These are phyloP conservation scores for Quercus wislizeni DNA, from an alignment of 306 rosid genomes.

Conservation along the genomic window DNA sequence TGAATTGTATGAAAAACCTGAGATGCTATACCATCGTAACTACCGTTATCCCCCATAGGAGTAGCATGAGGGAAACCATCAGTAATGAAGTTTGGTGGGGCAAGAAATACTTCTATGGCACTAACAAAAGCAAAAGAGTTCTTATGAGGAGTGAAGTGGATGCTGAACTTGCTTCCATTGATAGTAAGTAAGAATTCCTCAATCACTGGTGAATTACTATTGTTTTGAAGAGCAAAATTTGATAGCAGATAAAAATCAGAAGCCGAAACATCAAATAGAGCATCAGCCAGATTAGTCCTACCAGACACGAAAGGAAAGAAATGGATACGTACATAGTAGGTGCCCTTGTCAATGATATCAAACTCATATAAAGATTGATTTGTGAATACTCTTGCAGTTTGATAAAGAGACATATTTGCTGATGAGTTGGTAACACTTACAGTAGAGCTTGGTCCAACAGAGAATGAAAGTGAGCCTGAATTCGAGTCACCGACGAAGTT, in stretches of 20 bases:
- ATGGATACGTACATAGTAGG: conserved; percentile 47
- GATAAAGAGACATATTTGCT: conserved; percentile 6
- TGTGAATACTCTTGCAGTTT: conserved; percentile 25
- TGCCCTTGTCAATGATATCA: not conserved
- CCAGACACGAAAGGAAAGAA: conserved; percentile 39
- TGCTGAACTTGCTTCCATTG: not conserved
- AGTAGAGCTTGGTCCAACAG: not conserved
- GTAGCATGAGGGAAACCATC: not conserved
- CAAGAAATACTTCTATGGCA: conserved; percentile 45
- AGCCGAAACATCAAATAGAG: conserved; percentile 40
- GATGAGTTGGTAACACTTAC: not conserved
- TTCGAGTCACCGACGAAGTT: conserved; percentile 13
- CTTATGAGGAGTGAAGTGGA: conserved; percentile 25
- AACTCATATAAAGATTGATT: conserved; percentile 3
- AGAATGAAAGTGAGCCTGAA: too few species aligned
- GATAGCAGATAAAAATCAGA: conserved; percentile 12
- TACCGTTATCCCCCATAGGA: not conserved
- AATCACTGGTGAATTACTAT: not conserved
- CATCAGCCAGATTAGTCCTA: conserved; percentile 10
- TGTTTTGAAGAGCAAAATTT: not conserved
- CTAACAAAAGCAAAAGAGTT: conserved; percentile 38
- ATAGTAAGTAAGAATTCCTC: conserved; percentile 30
- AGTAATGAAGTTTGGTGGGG: not conserved
- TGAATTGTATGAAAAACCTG: conserved; percentile 9
- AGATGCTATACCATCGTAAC: not conserved